Conservation (phyloP, 495 filamentous ascomycete genomes). For the Aspergillus cavernicola region DNA sequence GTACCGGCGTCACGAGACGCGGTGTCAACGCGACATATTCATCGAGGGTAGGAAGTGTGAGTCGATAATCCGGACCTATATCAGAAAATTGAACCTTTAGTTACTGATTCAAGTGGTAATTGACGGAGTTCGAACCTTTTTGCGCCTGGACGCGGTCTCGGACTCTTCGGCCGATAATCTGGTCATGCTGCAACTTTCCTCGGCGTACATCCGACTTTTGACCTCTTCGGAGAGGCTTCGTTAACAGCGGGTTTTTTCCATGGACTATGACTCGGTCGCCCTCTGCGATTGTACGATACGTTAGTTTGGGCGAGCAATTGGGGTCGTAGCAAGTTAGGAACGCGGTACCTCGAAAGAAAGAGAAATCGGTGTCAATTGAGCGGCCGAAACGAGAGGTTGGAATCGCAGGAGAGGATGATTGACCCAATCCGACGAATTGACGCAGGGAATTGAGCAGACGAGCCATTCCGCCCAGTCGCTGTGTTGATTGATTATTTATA, state of each 20-base stretch:
- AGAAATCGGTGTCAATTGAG: slow-evolving; percentile 42
- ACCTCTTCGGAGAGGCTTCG: slow-evolving; percentile 44
- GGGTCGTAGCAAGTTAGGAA: too few species aligned
- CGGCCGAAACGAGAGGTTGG: slow-evolving; percentile 16
- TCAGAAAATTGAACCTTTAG: background rate
- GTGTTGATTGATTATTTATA: too few species aligned
- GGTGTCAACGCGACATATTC: slow-evolving; percentile 65
- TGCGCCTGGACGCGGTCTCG: slow-evolving; percentile 52
- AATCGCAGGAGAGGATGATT: slow-evolving; percentile 8
- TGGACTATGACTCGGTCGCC: slow-evolving; percentile 58
- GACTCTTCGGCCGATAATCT: slow-evolving; percentile 60
- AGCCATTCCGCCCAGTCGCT: too few species aligned
- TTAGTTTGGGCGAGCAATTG: slow-evolving; percentile 9
- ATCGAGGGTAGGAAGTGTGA: slow-evolving; percentile 61
- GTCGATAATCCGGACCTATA: slow-evolving; percentile 45
- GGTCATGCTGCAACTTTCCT: slow-evolving; percentile 52
- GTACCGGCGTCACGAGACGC: slow-evolving; percentile 68
- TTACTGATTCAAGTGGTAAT: background rate
- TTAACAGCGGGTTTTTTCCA: slow-evolving; percentile 45
- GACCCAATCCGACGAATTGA: slow-evolving; percentile 27
- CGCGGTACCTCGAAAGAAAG: slow-evolving; percentile 35
- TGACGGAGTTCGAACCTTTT: slow-evolving; percentile 32
- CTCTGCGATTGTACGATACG: slow-evolving; percentile 30
- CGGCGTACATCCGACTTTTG: slow-evolving; percentile 44
- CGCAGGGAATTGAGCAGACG: slow-evolving; percentile 37